A percentile compares a stretch with the other conserved stretches of the same genome.
phyloP scores from a whole-genome alignment of 2,329 filamentous ascomycete species.

The Colletotrichum euphorbiae region DNA sequence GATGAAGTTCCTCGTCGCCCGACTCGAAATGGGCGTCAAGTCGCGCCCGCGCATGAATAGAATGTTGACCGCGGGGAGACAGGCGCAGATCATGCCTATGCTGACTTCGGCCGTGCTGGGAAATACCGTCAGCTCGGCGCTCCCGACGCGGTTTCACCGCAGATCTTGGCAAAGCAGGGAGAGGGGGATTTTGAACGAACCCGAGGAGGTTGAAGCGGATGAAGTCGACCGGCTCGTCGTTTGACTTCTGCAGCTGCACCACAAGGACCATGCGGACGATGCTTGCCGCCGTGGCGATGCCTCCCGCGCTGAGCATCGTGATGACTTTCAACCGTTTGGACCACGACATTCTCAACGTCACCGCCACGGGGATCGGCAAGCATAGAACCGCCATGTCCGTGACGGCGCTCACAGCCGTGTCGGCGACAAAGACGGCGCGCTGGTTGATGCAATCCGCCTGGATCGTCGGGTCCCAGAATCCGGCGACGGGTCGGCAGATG shows the following conservation, averaged over 20 bases:
- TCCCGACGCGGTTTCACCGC: background rate
- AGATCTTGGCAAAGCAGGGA: background rate
- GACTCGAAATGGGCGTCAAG: background rate
- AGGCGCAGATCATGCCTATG: conserved; percentile 49
- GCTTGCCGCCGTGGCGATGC: conserved; percentile 48
- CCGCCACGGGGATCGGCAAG: conserved; percentile 48
- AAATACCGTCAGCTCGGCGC: background rate
- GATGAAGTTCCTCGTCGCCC: background rate
- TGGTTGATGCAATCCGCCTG: conserved; percentile 51
- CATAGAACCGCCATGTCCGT: conserved; percentile 48
- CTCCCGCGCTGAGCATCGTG: conserved; percentile 47
- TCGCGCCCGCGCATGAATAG: background rate
- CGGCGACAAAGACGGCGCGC: conserved; percentile 46
- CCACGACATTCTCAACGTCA: conserved; percentile 47
- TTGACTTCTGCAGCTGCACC: conserved; percentile 41
- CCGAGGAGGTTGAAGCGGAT: conserved; percentile 33
- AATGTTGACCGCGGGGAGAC: conserved; percentile 45
- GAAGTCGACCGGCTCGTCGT: conserved; percentile 41
- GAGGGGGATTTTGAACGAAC: conserved; percentile 41
- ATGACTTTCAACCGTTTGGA: conserved; percentile 47
- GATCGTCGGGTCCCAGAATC: conserved; percentile 51
- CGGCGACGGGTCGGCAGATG: conserved; percentile 54
- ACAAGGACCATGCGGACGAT: conserved; percentile 46
- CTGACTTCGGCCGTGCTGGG: conserved; percentile 46
- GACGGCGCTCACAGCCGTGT: conserved; percentile 48